These are phyloP conservation scores for Globisporangium nagaii DNA, from an alignment of 352 stramenopile species.

Conservation along the genomic window DNA sequence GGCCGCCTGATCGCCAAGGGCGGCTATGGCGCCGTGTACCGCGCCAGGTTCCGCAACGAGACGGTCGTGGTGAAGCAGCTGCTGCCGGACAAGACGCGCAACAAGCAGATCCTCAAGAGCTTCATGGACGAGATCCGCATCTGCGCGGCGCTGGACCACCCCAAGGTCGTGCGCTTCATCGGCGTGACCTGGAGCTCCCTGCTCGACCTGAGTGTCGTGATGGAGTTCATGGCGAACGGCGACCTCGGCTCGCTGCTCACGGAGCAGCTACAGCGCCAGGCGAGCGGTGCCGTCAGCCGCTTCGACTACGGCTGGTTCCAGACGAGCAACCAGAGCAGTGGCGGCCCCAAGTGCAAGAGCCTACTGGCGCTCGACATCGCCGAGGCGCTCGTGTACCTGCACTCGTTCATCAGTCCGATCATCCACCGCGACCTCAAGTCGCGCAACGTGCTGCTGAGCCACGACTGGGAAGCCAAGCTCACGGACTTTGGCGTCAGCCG, in stretches of 20 bases:
- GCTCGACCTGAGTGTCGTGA: conserved; percentile 37
- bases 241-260: conserved; percentile 32
- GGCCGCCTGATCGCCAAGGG: conserved; percentile 24
- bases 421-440: conserved; percentile 15
- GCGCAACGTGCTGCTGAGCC: conserved; percentile 16
- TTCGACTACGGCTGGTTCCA: conserved; percentile 11
- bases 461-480: conserved; percentile 15
- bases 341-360: conserved; percentile 22
- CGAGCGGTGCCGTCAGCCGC: conserved; percentile 1
- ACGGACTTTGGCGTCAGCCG: conserved; percentile 21
- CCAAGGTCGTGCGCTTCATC: conserved; percentile 44
- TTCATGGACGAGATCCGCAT: conserved; percentile 73
- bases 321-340: neutral
- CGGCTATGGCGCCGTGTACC: conserved; percentile 28
- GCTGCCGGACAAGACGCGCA: conserved; percentile 23
- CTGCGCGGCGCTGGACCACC: conserved; percentile 47
- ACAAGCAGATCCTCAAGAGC: conserved; percentile 17
- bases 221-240: conserved; percentile 43
- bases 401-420: conserved; percentile 37
- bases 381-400: conserved; percentile 44
- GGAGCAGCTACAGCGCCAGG: conserved; percentile 12
- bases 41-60: conserved; percentile 22
- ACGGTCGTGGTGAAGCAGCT: conserved; percentile 34
- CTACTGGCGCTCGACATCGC: conserved; percentile 38
- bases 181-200: conserved; percentile 54